Evolutionary conservation across 306 rosid species (phyloP).

Genomic region (Corylus americana): DNA sequence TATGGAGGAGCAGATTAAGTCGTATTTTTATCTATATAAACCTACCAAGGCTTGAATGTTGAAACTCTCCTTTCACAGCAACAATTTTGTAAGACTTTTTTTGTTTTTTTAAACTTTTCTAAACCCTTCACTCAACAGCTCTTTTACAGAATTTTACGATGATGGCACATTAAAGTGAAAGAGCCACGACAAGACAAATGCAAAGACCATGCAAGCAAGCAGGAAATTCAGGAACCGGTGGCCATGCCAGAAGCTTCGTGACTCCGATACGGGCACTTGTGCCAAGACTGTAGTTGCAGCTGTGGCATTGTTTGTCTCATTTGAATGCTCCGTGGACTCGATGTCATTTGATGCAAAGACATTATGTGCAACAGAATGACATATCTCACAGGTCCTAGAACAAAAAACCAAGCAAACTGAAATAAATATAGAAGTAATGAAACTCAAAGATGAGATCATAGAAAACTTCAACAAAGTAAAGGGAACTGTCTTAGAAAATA

Average conservation of each 20-base stretch:
- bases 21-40: constrained; percentile 20
- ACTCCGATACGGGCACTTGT: constrained; percentile 48
- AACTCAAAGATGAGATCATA: not conserved
- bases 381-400: constrained; percentile 89
- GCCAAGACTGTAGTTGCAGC: constrained; percentile 46
- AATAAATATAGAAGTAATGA: not conserved
- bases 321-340: constrained; percentile 57
- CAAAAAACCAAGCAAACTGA: constrained; percentile 28
- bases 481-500: constrained; percentile 3
- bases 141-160: constrained; percentile 29
- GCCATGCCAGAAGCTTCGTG: constrained; percentile 88
- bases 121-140: constrained; percentile 6
- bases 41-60: constrained; percentile 25
- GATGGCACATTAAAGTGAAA: constrained; percentile 83
- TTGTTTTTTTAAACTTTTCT: not conserved
- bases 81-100: constrained; percentile 9
- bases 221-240: constrained; percentile 89
- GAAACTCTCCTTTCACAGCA: constrained; percentile 16
- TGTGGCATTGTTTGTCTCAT: constrained; percentile 43
- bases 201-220: constrained; percentile 92
- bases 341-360: constrained; percentile 56
- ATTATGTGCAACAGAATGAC: constrained; percentile 77
- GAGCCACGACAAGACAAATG: constrained; percentile 95
- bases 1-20: constrained; percentile 13
- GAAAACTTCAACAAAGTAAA: not conserved